Conservation (phyloP, 140 eudicot species). For the Anethum foeniculum region DNA sequence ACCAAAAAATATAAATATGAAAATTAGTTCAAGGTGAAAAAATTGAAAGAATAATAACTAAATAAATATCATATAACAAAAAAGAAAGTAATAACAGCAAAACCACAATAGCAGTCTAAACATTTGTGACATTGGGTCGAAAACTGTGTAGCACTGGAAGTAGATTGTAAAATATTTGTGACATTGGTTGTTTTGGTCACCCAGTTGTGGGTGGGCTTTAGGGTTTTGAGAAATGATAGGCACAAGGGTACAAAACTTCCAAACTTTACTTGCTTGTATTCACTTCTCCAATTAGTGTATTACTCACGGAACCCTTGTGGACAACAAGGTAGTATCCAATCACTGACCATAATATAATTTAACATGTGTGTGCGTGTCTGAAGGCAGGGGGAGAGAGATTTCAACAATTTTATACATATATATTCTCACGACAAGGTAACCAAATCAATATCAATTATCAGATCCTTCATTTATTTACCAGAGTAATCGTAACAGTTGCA, state of each 20-base stretch:
- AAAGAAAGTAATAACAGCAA: background rate
- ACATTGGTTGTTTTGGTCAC: background rate
- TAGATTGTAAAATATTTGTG: background rate
- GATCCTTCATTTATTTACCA: slow-evolving; percentile 32
- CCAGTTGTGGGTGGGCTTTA: background rate
- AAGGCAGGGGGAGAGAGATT: background rate
- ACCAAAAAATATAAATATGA: background rate
- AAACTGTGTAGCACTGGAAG: background rate
- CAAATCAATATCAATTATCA: background rate
- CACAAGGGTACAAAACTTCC: background rate
- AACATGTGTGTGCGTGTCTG: background rate
- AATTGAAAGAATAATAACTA: background rate
- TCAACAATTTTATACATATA: background rate
- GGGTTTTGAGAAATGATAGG: background rate
- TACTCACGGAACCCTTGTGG: background rate
- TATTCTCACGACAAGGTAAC: background rate
- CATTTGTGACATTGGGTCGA: background rate
- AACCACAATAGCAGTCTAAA: background rate
- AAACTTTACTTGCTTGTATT: background rate
- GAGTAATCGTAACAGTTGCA: slow-evolving; percentile 69
- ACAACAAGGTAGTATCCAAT: background rate
- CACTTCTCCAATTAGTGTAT: background rate
- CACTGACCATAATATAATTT: background rate
- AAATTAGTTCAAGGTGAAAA: background rate
- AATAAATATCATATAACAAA: background rate